Evolutionary conservation across 805 yeast genomes (phyloP), one percentile per base, ranked within the genome.

Genomic region (Myxozyma mucilagina): DNA sequence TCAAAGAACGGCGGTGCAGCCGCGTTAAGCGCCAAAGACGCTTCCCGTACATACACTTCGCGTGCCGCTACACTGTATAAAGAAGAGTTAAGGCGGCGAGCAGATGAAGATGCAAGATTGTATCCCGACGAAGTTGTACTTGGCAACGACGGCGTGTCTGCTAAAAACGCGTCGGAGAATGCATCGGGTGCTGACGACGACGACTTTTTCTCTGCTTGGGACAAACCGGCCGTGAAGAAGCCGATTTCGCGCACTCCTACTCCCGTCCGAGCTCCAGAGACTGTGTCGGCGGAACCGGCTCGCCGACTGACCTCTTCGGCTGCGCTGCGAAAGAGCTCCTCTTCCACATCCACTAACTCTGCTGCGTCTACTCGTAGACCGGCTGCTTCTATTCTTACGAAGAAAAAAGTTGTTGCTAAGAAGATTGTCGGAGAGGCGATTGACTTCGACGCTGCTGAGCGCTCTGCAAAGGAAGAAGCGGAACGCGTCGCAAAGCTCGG

Each of bases 161-260:
- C 48, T 9, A 44, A 54, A 9, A 58, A 44, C 34, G 35, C 61
- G 35, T 32, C 50, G 11, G 18, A 51, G 20, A 50, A 18, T 18
- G 75, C 76, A 24, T 29, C 18, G 13, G 49, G 34, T 24, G 80
- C 78, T 50, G 67, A 47, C 35, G 81, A 81, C 31, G 97, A 91
- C 74, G 97, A 90, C 75, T 94, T 94, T 74, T 94, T 94, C 76
- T 82, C 94, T 56, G 87, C 85, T 72, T 92, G 97, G 94, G 90
- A 89, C 60, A 90, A 90, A 71, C 90, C 96, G n/a, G 75, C 78
- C 47, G 75, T 75, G 47, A 69, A 70, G 53, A 68, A 69, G 29
- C 75, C 82, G 16, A 75, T 86, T 4, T 76, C 73, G 36, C 74
- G 69, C 45, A 70, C 74, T 43, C 73, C 69, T 14, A 73, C 78